Conservation (phyloP, 106 monocot genomes). For the Vanilla planifolia region DNA sequence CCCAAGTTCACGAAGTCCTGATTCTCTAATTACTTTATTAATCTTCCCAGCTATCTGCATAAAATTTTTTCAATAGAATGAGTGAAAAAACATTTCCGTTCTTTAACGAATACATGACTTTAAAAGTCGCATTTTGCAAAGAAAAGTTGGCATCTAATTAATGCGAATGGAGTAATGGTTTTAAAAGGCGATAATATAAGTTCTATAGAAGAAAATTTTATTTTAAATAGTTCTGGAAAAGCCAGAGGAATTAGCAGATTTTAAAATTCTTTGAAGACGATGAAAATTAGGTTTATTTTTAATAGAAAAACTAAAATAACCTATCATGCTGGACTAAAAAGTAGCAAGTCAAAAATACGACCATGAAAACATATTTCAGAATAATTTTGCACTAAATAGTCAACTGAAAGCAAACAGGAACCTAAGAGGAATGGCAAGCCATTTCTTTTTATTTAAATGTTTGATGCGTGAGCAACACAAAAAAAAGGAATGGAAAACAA, state of each 20-base stretch:
- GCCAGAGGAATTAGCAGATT: too few species aligned
- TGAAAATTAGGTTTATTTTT: too few species aligned
- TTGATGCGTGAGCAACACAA: too few species aligned
- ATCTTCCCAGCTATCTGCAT: constrained; percentile 96
- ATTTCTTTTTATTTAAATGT: too few species aligned
- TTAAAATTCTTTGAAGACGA: too few species aligned
- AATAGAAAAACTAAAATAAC: too few species aligned
- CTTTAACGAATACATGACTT: background rate
- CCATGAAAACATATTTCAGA: too few species aligned
- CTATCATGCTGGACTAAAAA: too few species aligned
- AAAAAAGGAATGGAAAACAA: too few species aligned
- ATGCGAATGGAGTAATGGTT: background rate
- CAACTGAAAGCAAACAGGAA: background rate
- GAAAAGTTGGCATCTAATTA: background rate
- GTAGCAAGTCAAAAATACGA: too few species aligned
- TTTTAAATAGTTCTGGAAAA: too few species aligned
- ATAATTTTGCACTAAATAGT: background rate
- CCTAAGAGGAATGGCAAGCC: background rate
- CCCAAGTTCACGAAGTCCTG: constrained; percentile 80
- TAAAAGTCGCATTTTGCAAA: background rate
- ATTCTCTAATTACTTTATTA: constrained; percentile 68
- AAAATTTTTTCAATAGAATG: background rate
- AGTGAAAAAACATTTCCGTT: background rate
- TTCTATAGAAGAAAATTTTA: too few species aligned
- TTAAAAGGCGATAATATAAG: background rate